Evolutionary conservation across 306 rosid species (phyloP), one percentile per base, ranked within the genome.

Genomic region (Urtica urens): DNA sequence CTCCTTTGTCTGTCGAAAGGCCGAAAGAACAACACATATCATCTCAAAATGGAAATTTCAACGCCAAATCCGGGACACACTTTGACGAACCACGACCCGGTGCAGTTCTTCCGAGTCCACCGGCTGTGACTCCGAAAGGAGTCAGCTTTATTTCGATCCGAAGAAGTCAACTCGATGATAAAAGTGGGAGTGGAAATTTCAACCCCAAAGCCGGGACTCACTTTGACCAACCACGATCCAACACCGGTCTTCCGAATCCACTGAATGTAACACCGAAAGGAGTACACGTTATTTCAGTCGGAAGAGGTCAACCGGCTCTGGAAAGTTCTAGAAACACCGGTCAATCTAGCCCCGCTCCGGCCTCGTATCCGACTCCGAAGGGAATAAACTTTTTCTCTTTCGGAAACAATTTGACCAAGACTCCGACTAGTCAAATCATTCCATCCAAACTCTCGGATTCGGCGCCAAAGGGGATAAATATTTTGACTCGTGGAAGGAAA

Each of bases 201-300:
- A 22, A 1, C 49, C 26, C 48, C 3, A 58, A 59, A 50, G 58
- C 59, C 31, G 59, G 49, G 51, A 59, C n/a, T n/a, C n/a, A n/a
- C n/a, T n/a, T n/a, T n/a, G n/a, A n/a, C n/a, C n/a, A 46, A 23
- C 66, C 47, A 11, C 62, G 47, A 14, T 26, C 44, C 2, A 38
- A 16, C 8, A 77, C 52, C 58, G 30, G 31, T 63, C 35, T 54
- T 7, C 39, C 38, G 38, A 67, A 67, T 70, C 63, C 60, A 9
- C 43, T 73, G 3, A 26, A 41, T 23, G 55, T 29, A 38, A 60
- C 73, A 33, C 93, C 86, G 1, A 84, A 70, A 59, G 95, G 95
- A 54, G 51, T 74, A 16, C 72, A 72, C 53, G 78, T 83, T 59
- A 72, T 81, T 33, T 81, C 90, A n/a, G 78, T 88, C 61, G 83